A percentile compares a stretch with the other conserved stretches of the same genome.
phyloP scores from a whole-genome alignment of 2,329 filamentous ascomycete species.

The Aureobasidium subglaciale region DNA sequence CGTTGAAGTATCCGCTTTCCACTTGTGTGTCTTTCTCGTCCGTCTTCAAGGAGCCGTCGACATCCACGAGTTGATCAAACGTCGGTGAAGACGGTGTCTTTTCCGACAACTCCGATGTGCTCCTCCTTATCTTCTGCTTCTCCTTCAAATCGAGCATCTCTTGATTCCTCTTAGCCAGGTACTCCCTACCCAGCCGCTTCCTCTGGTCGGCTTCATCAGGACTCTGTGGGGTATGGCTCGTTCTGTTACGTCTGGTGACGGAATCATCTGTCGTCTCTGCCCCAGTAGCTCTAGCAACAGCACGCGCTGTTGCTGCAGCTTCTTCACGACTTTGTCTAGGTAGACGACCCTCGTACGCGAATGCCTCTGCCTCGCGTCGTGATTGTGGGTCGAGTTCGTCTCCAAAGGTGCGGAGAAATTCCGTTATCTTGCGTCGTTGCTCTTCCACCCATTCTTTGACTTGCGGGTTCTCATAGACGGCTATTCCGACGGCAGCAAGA shows the following conservation, averaged over 20 bases:
- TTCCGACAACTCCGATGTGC: constrained; percentile 1
- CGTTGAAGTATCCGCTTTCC: constrained; percentile 1
- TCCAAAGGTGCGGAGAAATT: constrained; percentile 52
- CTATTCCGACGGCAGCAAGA: constrained; percentile 55
- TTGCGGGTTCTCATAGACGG: constrained; percentile 57
- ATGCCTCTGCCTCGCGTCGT: constrained; percentile 29
- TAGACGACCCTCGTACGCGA: constrained; percentile 29
- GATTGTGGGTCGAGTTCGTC: constrained; percentile 50
- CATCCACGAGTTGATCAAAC: constrained; percentile 36
- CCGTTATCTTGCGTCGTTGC: constrained; percentile 54
- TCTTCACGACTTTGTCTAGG: constrained; percentile 26
- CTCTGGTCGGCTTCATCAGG: constrained; percentile 25
- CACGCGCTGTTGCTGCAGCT: constrained; percentile 25
- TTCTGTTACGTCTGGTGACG: constrained; percentile 5
- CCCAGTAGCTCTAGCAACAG: constrained; percentile 30
- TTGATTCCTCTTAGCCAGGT: constrained; percentile 29
- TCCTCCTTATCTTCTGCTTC: constrained; percentile 19
- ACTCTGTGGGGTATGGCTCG: not conserved
- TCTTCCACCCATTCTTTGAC: constrained; percentile 56
- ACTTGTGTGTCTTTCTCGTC: not conserved
- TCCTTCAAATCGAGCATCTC: constrained; percentile 29
- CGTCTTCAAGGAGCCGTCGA: constrained; percentile 31
- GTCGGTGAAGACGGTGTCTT: constrained; percentile 19
- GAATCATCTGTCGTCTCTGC: constrained; percentile 9
- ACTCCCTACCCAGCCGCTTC: constrained; percentile 29